Evolutionary conservation across 495 filamentous ascomycete genomes (phyloP).

Genomic region (Chaetomidium leptoderma): DNA sequence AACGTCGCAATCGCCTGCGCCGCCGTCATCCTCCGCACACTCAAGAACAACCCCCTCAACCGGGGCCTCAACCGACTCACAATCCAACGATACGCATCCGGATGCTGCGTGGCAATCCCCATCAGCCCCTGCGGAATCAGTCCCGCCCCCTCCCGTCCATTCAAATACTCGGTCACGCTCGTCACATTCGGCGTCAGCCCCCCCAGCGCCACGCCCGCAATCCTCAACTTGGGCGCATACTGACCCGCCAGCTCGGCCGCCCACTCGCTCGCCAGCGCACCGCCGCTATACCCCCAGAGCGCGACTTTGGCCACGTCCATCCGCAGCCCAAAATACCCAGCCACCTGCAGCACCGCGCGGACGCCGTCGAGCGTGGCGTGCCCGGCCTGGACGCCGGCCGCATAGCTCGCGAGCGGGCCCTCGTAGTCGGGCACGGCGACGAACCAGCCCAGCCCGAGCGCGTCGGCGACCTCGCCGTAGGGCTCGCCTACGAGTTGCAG

Average conservation of each 20-base stretch:
- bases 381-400: conserved; percentile 35
- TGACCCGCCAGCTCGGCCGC: conserved; percentile 49
- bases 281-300: conserved; percentile 56
- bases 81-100: conserved; percentile 1
- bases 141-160: conserved; percentile 21
- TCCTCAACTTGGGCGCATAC: conserved; percentile 53
- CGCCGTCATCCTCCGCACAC: conserved; percentile 25
- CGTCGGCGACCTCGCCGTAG: conserved; percentile 17
- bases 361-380: conserved; percentile 47
- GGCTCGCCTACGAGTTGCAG: conserved; percentile 23
- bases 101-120: conserved; percentile 29
- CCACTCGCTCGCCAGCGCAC: conserved; percentile 51
- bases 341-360: conserved; percentile 36
- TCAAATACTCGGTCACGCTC: conserved; percentile 22
- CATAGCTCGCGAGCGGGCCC: conserved; percentile 41
- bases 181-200: conserved; percentile 40
- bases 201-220: conserved; percentile 50
- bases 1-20: conserved; percentile 27
- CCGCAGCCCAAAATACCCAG: conserved; percentile 10
- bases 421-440: conserved; percentile 50
- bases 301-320: conserved; percentile 25
- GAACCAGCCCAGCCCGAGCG: conserved; percentile 38
- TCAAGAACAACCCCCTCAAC: conserved; percentile 27
- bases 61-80: not conserved
- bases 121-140: conserved; percentile 26